phyloP scores from a whole-genome alignment of 768 basidiomycete genomes.

The Scleroderma bovista region DNA sequence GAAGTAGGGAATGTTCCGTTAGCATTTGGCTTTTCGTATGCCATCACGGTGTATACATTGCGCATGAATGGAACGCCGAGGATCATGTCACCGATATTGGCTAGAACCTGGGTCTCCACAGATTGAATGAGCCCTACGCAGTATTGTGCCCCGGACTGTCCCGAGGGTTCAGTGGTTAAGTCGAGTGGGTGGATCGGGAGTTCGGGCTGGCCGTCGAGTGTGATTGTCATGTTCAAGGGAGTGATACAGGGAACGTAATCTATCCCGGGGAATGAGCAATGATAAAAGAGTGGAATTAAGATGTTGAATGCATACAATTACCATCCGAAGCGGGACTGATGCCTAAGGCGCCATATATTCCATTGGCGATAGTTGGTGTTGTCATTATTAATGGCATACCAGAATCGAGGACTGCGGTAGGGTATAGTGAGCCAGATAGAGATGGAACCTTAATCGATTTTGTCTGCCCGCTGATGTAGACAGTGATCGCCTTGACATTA shows the following conservation, averaged over 20 bases:
- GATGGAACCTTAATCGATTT: constrained; percentile 39
- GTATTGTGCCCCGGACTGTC: constrained; percentile 35
- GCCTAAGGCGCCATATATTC: constrained; percentile 71
- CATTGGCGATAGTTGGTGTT: constrained; percentile 57
- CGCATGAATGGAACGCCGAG: constrained; percentile 77
- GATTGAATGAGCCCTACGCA: constrained; percentile 70
- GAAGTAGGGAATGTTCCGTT: constrained; percentile 40
- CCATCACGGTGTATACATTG: constrained; percentile 74
- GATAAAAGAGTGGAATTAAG: not conserved
- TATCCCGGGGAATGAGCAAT: constrained; percentile 23
- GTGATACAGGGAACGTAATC: constrained; percentile 72
- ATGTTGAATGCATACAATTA: constrained; percentile 43
- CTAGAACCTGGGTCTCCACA: constrained; percentile 38
- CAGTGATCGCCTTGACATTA: constrained; percentile 49
- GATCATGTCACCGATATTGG: constrained; percentile 58
- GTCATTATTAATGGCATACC: constrained; percentile 67
- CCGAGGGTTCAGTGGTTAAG: constrained; percentile 46
- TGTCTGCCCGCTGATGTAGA: constrained; percentile 46
- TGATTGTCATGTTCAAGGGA: constrained; percentile 68
- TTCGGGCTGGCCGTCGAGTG: constrained; percentile 50
- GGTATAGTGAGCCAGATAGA: constrained; percentile 37
- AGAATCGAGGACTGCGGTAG: constrained; percentile 67
- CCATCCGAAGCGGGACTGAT: constrained; percentile 55
- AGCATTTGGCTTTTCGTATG: constrained; percentile 45
- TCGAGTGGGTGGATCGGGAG: constrained; percentile 74